Evolutionary conservation across 2,329 filamentous ascomycete genomes (phyloP), one percentile per base, ranked within the genome.

Genomic region (Clarireedia paspali): DNA sequence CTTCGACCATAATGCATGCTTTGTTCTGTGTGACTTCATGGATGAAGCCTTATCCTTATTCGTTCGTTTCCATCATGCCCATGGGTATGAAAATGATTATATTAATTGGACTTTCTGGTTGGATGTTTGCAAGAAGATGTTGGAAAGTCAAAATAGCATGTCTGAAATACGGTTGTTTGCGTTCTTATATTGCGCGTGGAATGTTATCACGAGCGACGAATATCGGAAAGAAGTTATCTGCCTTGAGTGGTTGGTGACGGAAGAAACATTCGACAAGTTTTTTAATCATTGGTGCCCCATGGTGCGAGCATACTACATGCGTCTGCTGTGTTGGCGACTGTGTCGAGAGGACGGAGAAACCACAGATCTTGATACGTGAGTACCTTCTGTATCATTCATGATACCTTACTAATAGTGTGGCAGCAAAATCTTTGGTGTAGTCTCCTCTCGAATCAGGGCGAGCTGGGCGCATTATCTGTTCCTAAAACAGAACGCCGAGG

Each of bases 231-330:
- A 75, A 39, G 73, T 79, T 36, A 68, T 88, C 24, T 87, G 84
- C 62, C 65, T 86, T 24, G 77, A 79, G 10, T 84, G 87, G 66
- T 69, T 89, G 27, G 70, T 89, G 44, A 75, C 81, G 40, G 77
- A 80, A 26, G 72, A 77, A 5, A 76, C 83, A 36, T 89, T 89
- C 67, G 79, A 84, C 59, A 79, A 77, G 60, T 80, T 84, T 59
- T 89, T 89, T 69, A 85, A 81, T 62, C 85, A 89, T 64, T 89
- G 86, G 86, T 88, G 84, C 68, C 84, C 86, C 0, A 89, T 89
- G 86, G 84, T 89, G n/a, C 77, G 86, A 63, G 81, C 85, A 24
- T 89, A 88, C 70, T 89, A 80, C 63, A 87, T 88, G 77, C 82
- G 86, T 36, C 70, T 89, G 38, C 67, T 88, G 34, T 88, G 85